Evolutionary conservation across 2,329 filamentous ascomycete genomes (phyloP), one percentile per base, ranked within the genome.

Genomic region (Hypoxylon sp.): DNA sequence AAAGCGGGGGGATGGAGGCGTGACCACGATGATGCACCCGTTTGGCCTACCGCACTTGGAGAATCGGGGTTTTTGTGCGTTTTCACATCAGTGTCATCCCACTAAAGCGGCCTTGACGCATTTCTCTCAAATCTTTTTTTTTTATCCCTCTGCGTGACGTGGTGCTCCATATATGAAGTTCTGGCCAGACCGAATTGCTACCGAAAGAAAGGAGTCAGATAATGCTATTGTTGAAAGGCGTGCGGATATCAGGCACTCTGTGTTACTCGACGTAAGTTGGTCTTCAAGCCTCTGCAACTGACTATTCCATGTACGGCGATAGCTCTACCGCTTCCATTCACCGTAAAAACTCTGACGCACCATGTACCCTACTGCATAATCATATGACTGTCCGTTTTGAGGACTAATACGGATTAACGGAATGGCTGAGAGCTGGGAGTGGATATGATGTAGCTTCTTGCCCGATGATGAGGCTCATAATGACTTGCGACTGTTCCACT

Each of bases 21-120:
- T 68, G 67, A 70, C 57, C 67, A 65, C 63, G 60, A 67, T 48
- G 59, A 62, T 61, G 59, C 55, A 57, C 42, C 51, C 32, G 59
- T 55, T 31, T 62, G 67, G 50, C 51, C 37, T 67, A 50, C 47
- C 35, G 17, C n/a, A 7, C 29, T 57, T 51, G 58, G 37, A 32
- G 50, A 62, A 53, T 48, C 51, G 60, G 51, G 53, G 37, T 31
- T 52, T 52, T 52, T 47, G 8, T 67, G 32, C 47, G n/a, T 53
- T 59, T 58, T 44, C 29, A 15, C 29, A 24, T 54, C 59, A 19
- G 31, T 44, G 29, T 44, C 66, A 56, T 52, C 31, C 54, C 31
- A 60, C 48, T 57, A 63, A 59, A 57, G 51, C 54, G 51, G 55
- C 51, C 53, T 56, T 37, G 37, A 42, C 37, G 51, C 31, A 53